Evolutionary conservation across 2,329 filamentous ascomycete genomes (phyloP).

Genomic region (Ceratocystis harringtonii): DNA sequence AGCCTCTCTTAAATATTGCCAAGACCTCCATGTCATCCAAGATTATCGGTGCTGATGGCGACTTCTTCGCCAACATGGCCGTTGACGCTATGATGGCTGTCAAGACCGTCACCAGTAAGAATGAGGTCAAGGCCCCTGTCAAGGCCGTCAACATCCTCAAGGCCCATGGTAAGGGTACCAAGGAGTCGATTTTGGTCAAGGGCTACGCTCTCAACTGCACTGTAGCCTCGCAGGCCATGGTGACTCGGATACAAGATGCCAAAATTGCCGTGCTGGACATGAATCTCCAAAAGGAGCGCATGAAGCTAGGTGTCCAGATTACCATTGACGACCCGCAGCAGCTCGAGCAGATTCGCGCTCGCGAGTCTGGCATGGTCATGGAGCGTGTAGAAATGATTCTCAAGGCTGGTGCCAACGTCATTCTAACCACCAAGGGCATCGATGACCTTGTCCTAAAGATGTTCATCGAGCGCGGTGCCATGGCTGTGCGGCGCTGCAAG

Average conservation of each 20-base stretch:
- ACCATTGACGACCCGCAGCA: slow-evolving; percentile 95
- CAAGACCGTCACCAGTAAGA: slow-evolving; percentile 80
- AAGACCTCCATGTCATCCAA: slow-evolving; percentile 99
- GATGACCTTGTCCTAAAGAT: slow-evolving; percentile 90
- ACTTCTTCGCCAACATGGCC: slow-evolving; percentile 95
- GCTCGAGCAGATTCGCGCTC: slow-evolving; percentile 87
- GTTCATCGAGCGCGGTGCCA: slow-evolving; percentile 86
- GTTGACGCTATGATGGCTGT: slow-evolving; percentile 93
- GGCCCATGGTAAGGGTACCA: slow-evolving; percentile 84
- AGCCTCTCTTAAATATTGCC: slow-evolving; percentile 85
- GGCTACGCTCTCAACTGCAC: slow-evolving; percentile 98
- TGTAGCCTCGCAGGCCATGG: slow-evolving; percentile 96
- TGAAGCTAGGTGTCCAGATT: slow-evolving; percentile 98
- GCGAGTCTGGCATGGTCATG: slow-evolving; percentile 83
- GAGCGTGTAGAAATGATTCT: slow-evolving; percentile 95
- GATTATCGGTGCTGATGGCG: slow-evolving; percentile 88
- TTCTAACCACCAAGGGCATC: slow-evolving; percentile 96
- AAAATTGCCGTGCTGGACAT: slow-evolving; percentile 97
- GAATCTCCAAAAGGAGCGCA: slow-evolving; percentile 96
- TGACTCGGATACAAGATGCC: slow-evolving; percentile 75
- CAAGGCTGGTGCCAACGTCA: slow-evolving; percentile 89
- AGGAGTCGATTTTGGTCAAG: slow-evolving; percentile 81
- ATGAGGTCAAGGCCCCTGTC: slow-evolving; percentile 90
- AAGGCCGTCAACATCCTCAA: slow-evolving; percentile 99
- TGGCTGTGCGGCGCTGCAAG: slow-evolving; percentile 92